Conservation (phyloP, 1,284 basidiomycete genomes). For the Meira miltonrushii region DNA sequence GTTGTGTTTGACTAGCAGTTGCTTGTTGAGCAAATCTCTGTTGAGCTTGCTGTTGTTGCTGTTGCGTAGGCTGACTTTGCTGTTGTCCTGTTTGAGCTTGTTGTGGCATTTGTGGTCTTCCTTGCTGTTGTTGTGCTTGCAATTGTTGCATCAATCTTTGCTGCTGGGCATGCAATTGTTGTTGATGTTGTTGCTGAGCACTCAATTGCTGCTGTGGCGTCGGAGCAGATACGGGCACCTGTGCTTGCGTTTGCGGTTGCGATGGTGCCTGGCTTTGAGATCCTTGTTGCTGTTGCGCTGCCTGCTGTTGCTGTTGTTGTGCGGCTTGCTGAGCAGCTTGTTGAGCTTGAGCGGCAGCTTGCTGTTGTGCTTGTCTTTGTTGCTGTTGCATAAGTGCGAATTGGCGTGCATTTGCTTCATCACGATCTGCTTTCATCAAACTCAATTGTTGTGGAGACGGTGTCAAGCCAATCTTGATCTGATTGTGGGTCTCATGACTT, state of each 20-base stretch:
- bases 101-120: slow-evolving; percentile 21
- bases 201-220: slow-evolving; percentile 15
- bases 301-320: slow-evolving; percentile 9
- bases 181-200: slow-evolving; percentile 1
- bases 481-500: slow-evolving; percentile 45
- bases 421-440: slow-evolving; percentile 43
- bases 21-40: slow-evolving; percentile 17
- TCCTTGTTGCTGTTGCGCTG: slow-evolving; percentile 12
- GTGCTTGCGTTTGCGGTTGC: slow-evolving; percentile 10
- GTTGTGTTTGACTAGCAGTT: neutral
- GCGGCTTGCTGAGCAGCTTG: slow-evolving; percentile 22
- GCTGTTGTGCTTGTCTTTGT: slow-evolving; percentile 18
- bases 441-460: slow-evolving; percentile 49
- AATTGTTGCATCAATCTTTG: slow-evolving; percentile 7
- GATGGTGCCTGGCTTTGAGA: neutral
- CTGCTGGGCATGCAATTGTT: slow-evolving; percentile 9
- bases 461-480: slow-evolving; percentile 41
- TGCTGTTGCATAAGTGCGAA: slow-evolving; percentile 43
- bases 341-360: slow-evolving; percentile 19
- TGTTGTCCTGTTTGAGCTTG: slow-evolving; percentile 19
- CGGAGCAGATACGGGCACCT: slow-evolving; percentile 12
- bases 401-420: slow-evolving; percentile 43
- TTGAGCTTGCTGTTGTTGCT: slow-evolving; percentile 27
- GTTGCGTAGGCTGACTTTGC: slow-evolving; percentile 19
- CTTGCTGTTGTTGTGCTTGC: slow-evolving; percentile 10